Conservation (phyloP, 306 rosid species). For the Lathyrus oleraceus region DNA sequence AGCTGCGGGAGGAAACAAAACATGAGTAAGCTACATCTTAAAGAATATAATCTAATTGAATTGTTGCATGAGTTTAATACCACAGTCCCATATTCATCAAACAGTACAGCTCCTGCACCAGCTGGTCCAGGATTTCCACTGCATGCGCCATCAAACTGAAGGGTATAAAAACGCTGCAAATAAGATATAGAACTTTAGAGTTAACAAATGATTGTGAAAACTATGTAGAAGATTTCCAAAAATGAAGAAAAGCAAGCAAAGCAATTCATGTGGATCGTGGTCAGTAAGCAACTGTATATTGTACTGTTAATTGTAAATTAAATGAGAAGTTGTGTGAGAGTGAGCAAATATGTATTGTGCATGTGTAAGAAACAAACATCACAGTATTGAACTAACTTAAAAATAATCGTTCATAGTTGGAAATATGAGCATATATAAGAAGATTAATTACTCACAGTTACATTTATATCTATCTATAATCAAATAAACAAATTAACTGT, state of each 20-base stretch:
- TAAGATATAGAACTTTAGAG: background rate
- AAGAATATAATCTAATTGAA: background rate
- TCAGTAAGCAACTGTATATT: background rate
- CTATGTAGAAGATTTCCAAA: background rate
- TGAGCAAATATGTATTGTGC: no score
- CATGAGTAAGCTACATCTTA: conserved; percentile 13
- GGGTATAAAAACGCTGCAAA: conserved; percentile 59
- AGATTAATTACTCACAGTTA: no score
- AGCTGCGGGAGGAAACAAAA: conserved; percentile 51
- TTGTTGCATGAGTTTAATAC: conserved; percentile 35
- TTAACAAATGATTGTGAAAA: background rate
- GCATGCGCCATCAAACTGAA: conserved; percentile 83
- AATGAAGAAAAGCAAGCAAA: background rate
- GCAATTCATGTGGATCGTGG: background rate
- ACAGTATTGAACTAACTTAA: background rate
- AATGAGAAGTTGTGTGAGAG: no score
- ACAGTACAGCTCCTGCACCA: conserved; percentile 89
- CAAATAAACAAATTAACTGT: no score
- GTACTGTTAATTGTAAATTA: background rate
- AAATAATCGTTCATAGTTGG: no score
- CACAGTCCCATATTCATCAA: conserved; percentile 53
- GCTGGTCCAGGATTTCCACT: conserved; percentile 93
- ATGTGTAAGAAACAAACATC: no score
- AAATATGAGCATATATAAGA: no score
- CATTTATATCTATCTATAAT: no score